phyloP scores from a whole-genome alignment of 495 filamentous ascomycete genomes.

The Trichoderma reesei region DNA sequence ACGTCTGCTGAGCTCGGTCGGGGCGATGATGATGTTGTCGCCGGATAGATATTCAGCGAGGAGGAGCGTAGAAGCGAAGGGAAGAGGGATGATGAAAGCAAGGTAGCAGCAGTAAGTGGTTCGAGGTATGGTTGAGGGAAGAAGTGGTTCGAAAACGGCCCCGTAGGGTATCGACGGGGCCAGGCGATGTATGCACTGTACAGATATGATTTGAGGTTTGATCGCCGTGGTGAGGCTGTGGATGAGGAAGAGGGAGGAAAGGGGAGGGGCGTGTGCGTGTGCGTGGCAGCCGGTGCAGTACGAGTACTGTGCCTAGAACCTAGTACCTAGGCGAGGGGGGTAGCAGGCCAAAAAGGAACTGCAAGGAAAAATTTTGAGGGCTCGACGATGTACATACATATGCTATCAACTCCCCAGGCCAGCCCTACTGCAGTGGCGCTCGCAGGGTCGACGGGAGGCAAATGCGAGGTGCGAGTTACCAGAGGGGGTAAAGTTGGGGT shows the following conservation, averaged over 20 bases:
- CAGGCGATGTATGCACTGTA: background rate
- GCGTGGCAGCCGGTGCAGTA: background rate
- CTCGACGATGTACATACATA: background rate
- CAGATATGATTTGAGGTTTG: background rate
- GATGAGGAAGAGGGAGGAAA: background rate
- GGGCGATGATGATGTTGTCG: too few relatives aligned
- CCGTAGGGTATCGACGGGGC: background rate
- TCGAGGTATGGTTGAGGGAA: background rate
- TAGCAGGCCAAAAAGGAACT: background rate
- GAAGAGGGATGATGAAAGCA: background rate
- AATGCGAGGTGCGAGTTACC: background rate
- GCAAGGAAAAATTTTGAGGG: background rate
- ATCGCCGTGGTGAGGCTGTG: slow-evolving; percentile 3
- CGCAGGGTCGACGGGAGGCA: background rate
- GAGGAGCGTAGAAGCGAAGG: background rate
- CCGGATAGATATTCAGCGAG: too few relatives aligned
- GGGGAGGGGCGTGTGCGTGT: background rate
- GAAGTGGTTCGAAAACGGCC: background rate
- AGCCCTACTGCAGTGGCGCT: background rate
- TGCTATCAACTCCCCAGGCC: background rate
- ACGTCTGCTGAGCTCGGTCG: too few relatives aligned
- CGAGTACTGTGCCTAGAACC: too few relatives aligned
- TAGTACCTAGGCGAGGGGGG: background rate
- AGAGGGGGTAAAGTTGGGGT: background rate
- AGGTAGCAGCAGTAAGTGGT: too few relatives aligned